Conservation (phyloP, 164 flowering plant species). For the Vitis riparia region DNA sequence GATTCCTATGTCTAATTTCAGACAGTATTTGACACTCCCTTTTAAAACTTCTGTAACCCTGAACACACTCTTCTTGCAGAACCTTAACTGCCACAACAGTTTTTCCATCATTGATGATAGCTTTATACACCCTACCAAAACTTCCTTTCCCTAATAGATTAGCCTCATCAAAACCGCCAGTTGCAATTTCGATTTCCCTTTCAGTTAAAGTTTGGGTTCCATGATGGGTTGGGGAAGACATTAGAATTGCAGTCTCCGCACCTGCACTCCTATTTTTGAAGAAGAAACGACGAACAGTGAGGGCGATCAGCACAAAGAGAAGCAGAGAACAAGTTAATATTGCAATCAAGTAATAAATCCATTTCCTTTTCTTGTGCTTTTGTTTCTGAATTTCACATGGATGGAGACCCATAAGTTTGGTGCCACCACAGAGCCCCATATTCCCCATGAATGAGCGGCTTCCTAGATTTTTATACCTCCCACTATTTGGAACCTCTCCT, state of each 20-base stretch:
- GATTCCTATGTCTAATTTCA: constrained; percentile 20
- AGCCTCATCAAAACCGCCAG: constrained; percentile 10
- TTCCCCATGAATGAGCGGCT: constrained; percentile 18
- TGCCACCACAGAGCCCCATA: constrained; percentile 16
- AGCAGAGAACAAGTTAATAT: not conserved
- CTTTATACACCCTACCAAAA: constrained; percentile 7
- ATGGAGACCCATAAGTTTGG: constrained; percentile 9
- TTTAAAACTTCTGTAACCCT: constrained; percentile 6
- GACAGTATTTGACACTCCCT: constrained; percentile 18
- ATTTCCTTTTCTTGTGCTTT: not conserved
- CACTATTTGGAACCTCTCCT: constrained; percentile 9
- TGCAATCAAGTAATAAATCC: not conserved
- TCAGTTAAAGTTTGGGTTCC: constrained; percentile 8
- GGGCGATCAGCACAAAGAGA: not conserved
- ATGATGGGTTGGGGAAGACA: not conserved
- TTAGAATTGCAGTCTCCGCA: not conserved
- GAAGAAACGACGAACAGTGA: not conserved
- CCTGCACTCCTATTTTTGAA: not conserved
- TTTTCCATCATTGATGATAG: constrained; percentile 7
- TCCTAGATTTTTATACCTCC: not conserved
- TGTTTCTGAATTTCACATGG: constrained; percentile 8
- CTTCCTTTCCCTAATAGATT: constrained; percentile 12
- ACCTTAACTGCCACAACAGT: constrained; percentile 12
- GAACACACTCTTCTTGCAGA: not conserved
- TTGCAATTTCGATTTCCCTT: constrained; percentile 19